phyloP scores from a whole-genome alignment of 495 filamentous ascomycete species.

The Tuber umbilicatum region DNA sequence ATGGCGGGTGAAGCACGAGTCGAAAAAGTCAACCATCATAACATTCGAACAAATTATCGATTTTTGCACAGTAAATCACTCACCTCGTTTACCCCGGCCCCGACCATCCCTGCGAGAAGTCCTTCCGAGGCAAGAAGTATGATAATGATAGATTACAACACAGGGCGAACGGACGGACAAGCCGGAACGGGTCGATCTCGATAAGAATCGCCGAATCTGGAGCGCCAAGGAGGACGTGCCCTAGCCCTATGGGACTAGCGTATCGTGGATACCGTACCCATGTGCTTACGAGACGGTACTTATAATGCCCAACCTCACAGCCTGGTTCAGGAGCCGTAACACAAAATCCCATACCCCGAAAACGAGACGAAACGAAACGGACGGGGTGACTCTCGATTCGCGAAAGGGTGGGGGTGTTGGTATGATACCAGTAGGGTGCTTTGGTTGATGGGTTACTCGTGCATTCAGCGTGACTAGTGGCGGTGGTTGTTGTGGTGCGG shows the following conservation, averaged over 20 bases:
- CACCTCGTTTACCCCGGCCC: background rate
- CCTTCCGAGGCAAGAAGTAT: background rate
- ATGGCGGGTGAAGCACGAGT: no score
- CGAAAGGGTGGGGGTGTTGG: background rate
- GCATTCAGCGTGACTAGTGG: background rate
- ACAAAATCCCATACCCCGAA: background rate
- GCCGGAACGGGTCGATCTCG: background rate
- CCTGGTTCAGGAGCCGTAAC: background rate
- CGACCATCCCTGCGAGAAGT: background rate
- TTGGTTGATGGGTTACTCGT: background rate
- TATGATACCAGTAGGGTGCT: background rate
- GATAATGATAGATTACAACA: background rate
- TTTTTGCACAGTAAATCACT: background rate
- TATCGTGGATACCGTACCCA: background rate
- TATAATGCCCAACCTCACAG: background rate
- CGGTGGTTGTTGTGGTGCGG: background rate
- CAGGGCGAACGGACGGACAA: background rate
- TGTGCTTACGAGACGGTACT: background rate
- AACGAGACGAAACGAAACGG: background rate
- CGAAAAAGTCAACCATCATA: no score
- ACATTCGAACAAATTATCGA: background rate
- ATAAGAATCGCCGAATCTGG: conserved; percentile 1
- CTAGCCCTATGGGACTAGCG: background rate
- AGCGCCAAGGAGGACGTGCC: background rate
- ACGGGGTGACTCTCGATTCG: background rate